Base-by-base conservation (phyloP, 2,329 filamentous ascomycete genomes). In the Pseudogymnoascus sp. region DNA sequence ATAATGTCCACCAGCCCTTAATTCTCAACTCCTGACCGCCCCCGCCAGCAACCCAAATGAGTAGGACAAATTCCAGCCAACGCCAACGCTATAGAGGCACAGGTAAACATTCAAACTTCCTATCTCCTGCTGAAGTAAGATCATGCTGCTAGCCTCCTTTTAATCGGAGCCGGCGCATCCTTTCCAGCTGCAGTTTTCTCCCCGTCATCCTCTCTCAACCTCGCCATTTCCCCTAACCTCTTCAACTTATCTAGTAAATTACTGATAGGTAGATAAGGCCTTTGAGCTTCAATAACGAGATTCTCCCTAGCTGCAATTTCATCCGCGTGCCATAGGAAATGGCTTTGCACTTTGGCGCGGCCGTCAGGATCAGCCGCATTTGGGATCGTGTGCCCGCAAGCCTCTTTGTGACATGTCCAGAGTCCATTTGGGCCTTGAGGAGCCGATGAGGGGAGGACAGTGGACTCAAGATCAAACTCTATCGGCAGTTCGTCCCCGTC, bases 331-430 rank as follows among this genome's bases (percentile, higher is more conserved):
- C 82, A 77, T 40, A 78, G 78, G 65, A 87, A 81, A 70, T 91
- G 88, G 58, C 81, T 77, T 16, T 77, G 78, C 52, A 91, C 87
- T 8, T 83, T 74, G 4, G 78, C 75, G 63, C 83, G 80, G 23
- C 83, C 83, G 0, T 80, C 77, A 2, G 80, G 74, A 43, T 82
- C 78, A 49, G 84, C 81, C n/a, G 84, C 84, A 2, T 80, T 81
- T 65, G 86, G 86, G 9, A 90, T 84, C 41, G 86, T 79, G 67
- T 86, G 86, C 38, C 76, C 76, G 69, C 88, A 91, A 23, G 81
- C 85, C 9, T 85, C 82, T 65, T 88, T 80, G 4, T 81, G 81
- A 69, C 88, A 91, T 1, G 76, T 77, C 88, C 88, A 91, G 0
- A 84, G 85, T 61, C 87, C 82, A 63, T 85, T 79, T 0, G 84